phyloP scores from a whole-genome alignment of 2,329 filamentous ascomycete species.

The Cercospora berteroae region DNA sequence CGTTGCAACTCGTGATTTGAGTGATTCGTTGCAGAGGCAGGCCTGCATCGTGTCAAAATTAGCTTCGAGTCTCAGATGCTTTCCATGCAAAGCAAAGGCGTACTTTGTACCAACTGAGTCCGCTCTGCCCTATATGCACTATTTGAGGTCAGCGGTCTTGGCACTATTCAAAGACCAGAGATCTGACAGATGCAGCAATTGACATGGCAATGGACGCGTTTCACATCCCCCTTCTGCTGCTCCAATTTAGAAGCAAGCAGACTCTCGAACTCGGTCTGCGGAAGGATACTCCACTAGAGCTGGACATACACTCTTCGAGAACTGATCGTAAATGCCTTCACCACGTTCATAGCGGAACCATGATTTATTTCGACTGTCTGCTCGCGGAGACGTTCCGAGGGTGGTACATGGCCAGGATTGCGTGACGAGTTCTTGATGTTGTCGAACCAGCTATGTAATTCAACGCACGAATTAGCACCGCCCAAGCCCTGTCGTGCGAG shows the following conservation, averaged over 20 bases:
- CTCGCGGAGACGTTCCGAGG: not conserved
- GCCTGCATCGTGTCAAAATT: not conserved
- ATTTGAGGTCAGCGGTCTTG: not conserved
- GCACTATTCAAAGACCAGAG: not conserved
- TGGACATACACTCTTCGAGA: not conserved
- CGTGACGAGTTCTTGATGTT: not conserved
- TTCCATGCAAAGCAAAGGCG: not conserved
- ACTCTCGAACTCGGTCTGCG: not conserved
- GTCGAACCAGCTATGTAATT: not conserved
- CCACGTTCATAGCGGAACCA: not conserved
- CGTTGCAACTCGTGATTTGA: not conserved
- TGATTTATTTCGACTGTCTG: not conserved
- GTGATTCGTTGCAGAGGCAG: not conserved
- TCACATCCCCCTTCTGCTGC: not conserved
- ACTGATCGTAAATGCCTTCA: not conserved
- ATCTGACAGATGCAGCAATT: not conserved
- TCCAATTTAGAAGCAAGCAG: not conserved
- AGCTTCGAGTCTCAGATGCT: not conserved
- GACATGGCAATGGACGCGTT: not conserved
- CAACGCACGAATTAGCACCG: not conserved
- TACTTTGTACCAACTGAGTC: not conserved
- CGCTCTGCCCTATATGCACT: not conserved
- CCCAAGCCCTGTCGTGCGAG: not conserved
- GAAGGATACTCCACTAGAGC: not conserved
- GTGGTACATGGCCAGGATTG: not conserved